Conservation (phyloP, 2,329 filamentous ascomycete genomes). For the Scedosporium minutisporum region DNA sequence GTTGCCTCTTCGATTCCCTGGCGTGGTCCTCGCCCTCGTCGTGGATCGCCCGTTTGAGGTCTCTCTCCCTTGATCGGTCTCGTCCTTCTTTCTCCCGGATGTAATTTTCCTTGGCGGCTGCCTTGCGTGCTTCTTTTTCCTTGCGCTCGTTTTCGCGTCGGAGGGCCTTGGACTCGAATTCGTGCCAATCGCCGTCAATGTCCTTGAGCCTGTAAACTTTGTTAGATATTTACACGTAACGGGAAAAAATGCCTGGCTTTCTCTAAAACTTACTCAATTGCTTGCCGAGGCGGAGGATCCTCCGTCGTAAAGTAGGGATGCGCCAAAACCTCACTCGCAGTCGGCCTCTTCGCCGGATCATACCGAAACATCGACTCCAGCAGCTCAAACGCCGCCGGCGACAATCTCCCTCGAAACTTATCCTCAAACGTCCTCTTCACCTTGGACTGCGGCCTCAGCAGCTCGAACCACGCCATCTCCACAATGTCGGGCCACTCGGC, state of each 20-base stretch:
- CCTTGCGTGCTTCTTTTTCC: conserved; percentile 41
- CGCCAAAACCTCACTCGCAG: conserved; percentile 71
- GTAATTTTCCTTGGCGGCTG: conserved; percentile 28
- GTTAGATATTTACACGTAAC: conserved; percentile 18
- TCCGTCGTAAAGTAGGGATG: conserved; percentile 85
- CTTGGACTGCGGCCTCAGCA: conserved; percentile 69
- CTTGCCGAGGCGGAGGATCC: conserved; percentile 66
- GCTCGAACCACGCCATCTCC: conserved; percentile 96
- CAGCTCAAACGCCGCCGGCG: conserved; percentile 73
- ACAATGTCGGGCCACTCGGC: conserved; percentile 79
- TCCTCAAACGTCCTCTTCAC: conserved; percentile 70
- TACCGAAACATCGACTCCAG: conserved; percentile 79
- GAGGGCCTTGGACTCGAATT: conserved; percentile 93
- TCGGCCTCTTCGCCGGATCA: conserved; percentile 75
- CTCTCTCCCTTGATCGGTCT: conserved; percentile 5
- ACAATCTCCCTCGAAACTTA: conserved; percentile 69
- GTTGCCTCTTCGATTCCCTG: conserved; percentile 1
- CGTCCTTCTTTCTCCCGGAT: conserved; percentile 8
- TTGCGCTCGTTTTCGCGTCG: conserved; percentile 76
- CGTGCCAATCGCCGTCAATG: conserved; percentile 93
- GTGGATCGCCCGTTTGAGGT: conserved; percentile 1
- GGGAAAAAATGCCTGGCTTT: background rate
- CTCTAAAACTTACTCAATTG: conserved; percentile 58
- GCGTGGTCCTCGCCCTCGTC: conserved; percentile 2
- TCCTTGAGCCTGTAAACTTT: conserved; percentile 51